Percentiles rank a stretch among this genome's conserved stretches.
Evolutionary conservation across 2,329 filamentous ascomycete genomes (phyloP).

Genomic region (Pseudodiploospora longispora): DNA sequence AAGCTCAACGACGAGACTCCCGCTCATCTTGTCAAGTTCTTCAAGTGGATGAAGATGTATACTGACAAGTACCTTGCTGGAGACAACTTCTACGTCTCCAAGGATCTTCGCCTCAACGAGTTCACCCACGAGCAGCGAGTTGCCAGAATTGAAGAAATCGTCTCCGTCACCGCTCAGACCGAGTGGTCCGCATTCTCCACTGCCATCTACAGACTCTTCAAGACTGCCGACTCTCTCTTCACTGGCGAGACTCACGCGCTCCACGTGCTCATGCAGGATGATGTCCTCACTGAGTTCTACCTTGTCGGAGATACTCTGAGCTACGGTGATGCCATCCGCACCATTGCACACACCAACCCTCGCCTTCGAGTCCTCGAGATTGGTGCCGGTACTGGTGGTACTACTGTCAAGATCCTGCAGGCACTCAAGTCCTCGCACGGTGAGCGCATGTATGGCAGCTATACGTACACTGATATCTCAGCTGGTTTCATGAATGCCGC

Average conservation of each 20-base stretch:
- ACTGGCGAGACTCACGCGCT: slow-evolving; percentile 5
- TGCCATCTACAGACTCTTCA: slow-evolving; percentile 5
- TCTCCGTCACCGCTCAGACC: not conserved
- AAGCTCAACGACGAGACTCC: not conserved
- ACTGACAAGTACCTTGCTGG: slow-evolving; percentile 2
- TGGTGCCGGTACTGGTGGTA: slow-evolving; percentile 30
- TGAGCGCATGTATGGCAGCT: slow-evolving; percentile 15
- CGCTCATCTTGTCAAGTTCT: slow-evolving; percentile 9
- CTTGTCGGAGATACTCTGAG: not conserved
- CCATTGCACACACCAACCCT: slow-evolving; percentile 1
- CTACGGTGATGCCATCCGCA: slow-evolving; percentile 1
- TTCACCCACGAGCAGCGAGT: slow-evolving; percentile 1
- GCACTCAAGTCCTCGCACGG: slow-evolving; percentile 9
- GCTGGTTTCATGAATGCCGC: slow-evolving; percentile 19
- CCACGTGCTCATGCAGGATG: slow-evolving; percentile 6
- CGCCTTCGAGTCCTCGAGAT: slow-evolving; percentile 28
- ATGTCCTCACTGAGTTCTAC: slow-evolving; percentile 7
- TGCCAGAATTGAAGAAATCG: slow-evolving; percentile 3
- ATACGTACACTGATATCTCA: slow-evolving; percentile 24
- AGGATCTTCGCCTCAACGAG: not conserved
- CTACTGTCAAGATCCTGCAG: slow-evolving; percentile 24
- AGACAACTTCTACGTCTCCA: slow-evolving; percentile 3
- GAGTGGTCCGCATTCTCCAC: not conserved
- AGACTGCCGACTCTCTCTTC: slow-evolving; percentile 4
- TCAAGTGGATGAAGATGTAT: slow-evolving; percentile 7